A percentile compares a stretch with the other conserved stretches of the same genome.
Evolutionary conservation across 2,329 filamentous ascomycete species (phyloP).

Genomic region (Cyphellophora attinorum): DNA sequence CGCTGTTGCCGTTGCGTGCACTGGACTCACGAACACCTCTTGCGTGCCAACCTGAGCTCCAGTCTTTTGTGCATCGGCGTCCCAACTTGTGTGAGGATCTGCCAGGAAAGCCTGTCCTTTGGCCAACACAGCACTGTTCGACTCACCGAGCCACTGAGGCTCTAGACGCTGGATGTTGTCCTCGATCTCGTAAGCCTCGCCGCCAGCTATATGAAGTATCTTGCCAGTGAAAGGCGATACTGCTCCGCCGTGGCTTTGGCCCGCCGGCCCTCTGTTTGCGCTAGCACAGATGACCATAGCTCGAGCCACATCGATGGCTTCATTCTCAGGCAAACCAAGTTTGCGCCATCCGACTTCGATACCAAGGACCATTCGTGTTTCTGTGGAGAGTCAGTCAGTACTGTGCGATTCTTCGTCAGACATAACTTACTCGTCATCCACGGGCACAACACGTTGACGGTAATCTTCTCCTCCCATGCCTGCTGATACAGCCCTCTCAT

Average conservation of each 20-base stretch:
- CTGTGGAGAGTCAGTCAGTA: neutral
- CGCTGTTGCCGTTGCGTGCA: neutral
- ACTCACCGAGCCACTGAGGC: constrained; percentile 34
- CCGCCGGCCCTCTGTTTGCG: neutral
- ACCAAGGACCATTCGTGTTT: constrained; percentile 22
- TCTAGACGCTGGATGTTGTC: constrained; percentile 28
- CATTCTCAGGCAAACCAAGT: constrained; percentile 29
- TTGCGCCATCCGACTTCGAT: constrained; percentile 27
- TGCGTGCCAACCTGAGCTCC: constrained; percentile 2
- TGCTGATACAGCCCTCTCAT: constrained; percentile 26
- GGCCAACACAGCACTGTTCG: constrained; percentile 4
- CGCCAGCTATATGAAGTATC: constrained; percentile 33
- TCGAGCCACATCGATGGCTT: constrained; percentile 27
- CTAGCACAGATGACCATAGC: constrained; percentile 20
- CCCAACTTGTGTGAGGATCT: neutral
- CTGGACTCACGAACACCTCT: constrained; percentile 1
- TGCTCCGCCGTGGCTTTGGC: neutral
- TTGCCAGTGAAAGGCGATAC: constrained; percentile 21
- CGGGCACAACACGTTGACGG: constrained; percentile 35
- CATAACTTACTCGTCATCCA: constrained; percentile 1
- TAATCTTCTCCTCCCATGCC: constrained; percentile 18
- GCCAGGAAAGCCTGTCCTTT: constrained; percentile 1
- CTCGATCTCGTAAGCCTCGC: constrained; percentile 34
- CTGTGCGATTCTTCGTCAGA: too few relatives aligned
- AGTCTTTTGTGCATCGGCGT: neutral